These are phyloP conservation scores for Neoarthrinium moseri DNA, from an alignment of 2,329 filamentous ascomycete genomes.

Conservation along the genomic window DNA sequence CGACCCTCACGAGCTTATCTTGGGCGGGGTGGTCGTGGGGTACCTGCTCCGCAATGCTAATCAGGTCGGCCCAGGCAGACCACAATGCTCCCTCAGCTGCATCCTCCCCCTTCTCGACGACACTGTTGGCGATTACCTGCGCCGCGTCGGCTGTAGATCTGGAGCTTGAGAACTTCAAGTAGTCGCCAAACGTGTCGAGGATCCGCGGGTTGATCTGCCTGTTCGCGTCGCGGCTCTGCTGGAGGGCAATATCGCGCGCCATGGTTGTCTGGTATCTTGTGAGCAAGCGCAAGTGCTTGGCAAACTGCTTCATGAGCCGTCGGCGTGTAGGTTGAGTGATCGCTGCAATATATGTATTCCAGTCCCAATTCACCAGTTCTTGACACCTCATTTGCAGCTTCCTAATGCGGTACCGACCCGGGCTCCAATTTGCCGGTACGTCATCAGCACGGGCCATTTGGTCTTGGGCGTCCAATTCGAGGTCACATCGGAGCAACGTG, in stretches of 20 bases:
- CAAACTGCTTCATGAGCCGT: background rate
- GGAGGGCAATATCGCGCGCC: background rate
- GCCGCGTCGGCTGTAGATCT: slow-evolving; percentile 15
- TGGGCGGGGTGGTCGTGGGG: slow-evolving; percentile 21
- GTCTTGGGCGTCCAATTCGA: slow-evolving; percentile 1
- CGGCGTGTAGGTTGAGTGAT: background rate
- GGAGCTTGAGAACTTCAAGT: slow-evolving; percentile 13
- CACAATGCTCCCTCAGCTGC: slow-evolving; percentile 22
- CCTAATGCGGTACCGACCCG: background rate
- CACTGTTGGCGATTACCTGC: slow-evolving; percentile 13
- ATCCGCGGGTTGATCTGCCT: slow-evolving; percentile 1
- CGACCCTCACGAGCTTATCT: slow-evolving; percentile 23
- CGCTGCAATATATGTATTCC: background rate
- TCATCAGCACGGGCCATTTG: slow-evolving; percentile 5
- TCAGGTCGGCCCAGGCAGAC: slow-evolving; percentile 20
- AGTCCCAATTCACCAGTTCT: background rate
- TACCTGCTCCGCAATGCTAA: slow-evolving; percentile 22
- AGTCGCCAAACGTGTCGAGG: slow-evolving; percentile 21
- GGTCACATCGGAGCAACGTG: slow-evolving; percentile 5
- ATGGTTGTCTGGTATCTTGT: background rate
- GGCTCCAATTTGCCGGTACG: background rate
- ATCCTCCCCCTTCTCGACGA: slow-evolving; percentile 3
- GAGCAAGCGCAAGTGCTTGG: background rate
- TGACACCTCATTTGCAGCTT: slow-evolving; percentile 1
- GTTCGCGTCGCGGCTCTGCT: background rate